These are phyloP conservation scores for Lyophyllum semitale DNA, from an alignment of 768 basidiomycete species.

Conservation along the genomic window DNA sequence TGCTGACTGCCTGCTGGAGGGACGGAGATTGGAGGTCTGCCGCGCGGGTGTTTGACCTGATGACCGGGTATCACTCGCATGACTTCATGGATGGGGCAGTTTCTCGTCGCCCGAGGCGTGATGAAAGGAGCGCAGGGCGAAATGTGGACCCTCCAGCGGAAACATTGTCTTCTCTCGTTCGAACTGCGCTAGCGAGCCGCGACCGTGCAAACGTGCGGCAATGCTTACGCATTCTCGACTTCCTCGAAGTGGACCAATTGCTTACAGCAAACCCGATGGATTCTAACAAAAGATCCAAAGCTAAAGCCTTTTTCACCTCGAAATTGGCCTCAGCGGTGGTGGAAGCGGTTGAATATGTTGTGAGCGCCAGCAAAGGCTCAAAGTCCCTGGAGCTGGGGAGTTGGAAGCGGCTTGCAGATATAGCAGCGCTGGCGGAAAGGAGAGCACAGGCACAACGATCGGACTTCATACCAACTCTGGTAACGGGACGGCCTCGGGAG, in stretches of 20 bases:
- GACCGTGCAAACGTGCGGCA: constrained; percentile 57
- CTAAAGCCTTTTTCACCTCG: constrained; percentile 40
- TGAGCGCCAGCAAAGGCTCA: constrained; percentile 20
- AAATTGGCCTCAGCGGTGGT: constrained; percentile 51
- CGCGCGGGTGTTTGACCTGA: constrained; percentile 60
- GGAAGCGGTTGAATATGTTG: constrained; percentile 39
- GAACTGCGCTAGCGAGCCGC: constrained; percentile 55
- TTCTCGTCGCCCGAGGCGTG: constrained; percentile 34
- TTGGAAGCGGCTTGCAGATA: constrained; percentile 29
- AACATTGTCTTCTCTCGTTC: constrained; percentile 56
- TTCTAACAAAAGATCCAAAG: constrained; percentile 30
- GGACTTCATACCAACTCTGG: constrained; percentile 17
- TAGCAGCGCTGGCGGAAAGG: constrained; percentile 15
- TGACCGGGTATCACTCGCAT: constrained; percentile 65
- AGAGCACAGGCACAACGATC: background rate
- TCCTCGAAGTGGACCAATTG: constrained; percentile 40
- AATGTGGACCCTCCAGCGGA: constrained; percentile 51
- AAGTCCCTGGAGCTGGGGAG: constrained; percentile 20
- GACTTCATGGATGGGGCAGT: constrained; percentile 55
- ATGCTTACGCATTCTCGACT: constrained; percentile 57
- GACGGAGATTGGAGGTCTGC: constrained; percentile 64
- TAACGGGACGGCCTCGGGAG: constrained; percentile 4
- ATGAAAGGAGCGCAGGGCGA: constrained; percentile 43
- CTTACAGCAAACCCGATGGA: constrained; percentile 23
- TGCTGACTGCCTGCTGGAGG: constrained; percentile 65